Evolutionary conservation across 2,329 filamentous ascomycete species (phyloP).

Genomic region (Daldinia sp.): DNA sequence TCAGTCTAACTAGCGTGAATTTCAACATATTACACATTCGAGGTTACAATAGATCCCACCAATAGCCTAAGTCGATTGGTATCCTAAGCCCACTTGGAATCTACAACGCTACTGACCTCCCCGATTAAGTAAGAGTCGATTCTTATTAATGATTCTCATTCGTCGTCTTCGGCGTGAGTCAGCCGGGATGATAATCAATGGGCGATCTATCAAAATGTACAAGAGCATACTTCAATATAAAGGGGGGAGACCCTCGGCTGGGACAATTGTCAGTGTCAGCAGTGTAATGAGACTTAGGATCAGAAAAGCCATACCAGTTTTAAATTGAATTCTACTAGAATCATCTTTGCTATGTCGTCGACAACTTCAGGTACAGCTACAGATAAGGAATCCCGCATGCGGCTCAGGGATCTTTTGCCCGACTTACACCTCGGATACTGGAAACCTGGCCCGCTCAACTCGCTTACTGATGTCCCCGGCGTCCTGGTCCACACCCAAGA

Average conservation of each 20-base stretch:
- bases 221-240: constrained; percentile 1
- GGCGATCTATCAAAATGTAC: not conserved
- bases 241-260: not conserved
- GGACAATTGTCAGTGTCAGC: not conserved
- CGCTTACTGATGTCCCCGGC: constrained; percentile 60
- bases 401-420: constrained; percentile 56
- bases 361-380: constrained; percentile 12
- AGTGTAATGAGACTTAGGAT: not conserved
- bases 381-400: constrained; percentile 39
- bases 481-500: constrained; percentile 58
- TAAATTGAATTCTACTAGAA: not conserved
- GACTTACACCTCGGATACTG: constrained; percentile 54
- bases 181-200: not conserved
- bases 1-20: not conserved
- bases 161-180: constrained; percentile 24
- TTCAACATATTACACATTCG: not conserved
- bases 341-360: constrained; percentile 19
- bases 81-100: not conserved
- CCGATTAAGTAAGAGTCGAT: constrained; percentile 11
- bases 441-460: constrained; percentile 56
- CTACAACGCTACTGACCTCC: constrained; percentile 16
- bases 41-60: not conserved
- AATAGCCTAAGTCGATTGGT: not conserved
- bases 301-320: not conserved
- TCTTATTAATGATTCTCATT: constrained; percentile 10